Evolutionary conservation across 1,284 basidiomycete genomes (phyloP).

Genomic region (Ganoderma lingzhi): DNA sequence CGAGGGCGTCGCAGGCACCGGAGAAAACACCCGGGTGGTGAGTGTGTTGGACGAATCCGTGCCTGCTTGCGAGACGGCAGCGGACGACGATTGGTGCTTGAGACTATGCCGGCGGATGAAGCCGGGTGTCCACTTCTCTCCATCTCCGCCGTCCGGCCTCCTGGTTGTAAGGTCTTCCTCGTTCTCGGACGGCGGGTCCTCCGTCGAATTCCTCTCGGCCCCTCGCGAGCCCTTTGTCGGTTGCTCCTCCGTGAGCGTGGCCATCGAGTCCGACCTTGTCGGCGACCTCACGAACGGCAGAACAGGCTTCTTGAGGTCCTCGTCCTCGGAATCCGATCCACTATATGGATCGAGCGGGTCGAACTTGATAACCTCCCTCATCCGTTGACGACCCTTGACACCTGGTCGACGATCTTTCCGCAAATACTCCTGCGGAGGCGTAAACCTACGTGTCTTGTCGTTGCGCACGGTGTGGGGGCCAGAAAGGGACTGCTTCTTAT

Average conservation of each 20-base stretch:
- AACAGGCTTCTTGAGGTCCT: constrained; percentile 32
- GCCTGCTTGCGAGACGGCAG: constrained; percentile 23
- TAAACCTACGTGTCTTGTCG: constrained; percentile 22
- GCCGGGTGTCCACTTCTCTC: constrained; percentile 43
- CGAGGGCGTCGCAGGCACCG: constrained; percentile 69
- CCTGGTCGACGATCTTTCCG: constrained; percentile 38
- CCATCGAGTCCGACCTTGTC: constrained; percentile 29
- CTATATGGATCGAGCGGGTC: constrained; percentile 45
- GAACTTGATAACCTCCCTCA: constrained; percentile 60
- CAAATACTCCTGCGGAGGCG: constrained; percentile 31
- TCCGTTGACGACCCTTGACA: constrained; percentile 36
- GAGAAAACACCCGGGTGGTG: constrained; percentile 38
- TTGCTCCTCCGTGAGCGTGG: constrained; percentile 27
- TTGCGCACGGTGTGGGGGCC: constrained; percentile 9
- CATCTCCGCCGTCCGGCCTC: constrained; percentile 17
- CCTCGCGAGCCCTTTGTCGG: constrained; percentile 10
- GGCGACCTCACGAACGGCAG: constrained; percentile 27
- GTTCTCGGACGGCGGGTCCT: constrained; percentile 23
- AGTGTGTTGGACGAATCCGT: constrained; percentile 22
- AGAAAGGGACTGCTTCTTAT: constrained; percentile 33
- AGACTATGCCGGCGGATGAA: constrained; percentile 42
- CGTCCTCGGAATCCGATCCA: constrained; percentile 43
- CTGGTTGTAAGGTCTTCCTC: constrained; percentile 26
- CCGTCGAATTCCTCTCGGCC: constrained; percentile 5
- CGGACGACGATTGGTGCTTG: constrained; percentile 22